phyloP scores from a whole-genome alignment of 768 basidiomycete genomes.

The Rhizopogon salebrosus region DNA sequence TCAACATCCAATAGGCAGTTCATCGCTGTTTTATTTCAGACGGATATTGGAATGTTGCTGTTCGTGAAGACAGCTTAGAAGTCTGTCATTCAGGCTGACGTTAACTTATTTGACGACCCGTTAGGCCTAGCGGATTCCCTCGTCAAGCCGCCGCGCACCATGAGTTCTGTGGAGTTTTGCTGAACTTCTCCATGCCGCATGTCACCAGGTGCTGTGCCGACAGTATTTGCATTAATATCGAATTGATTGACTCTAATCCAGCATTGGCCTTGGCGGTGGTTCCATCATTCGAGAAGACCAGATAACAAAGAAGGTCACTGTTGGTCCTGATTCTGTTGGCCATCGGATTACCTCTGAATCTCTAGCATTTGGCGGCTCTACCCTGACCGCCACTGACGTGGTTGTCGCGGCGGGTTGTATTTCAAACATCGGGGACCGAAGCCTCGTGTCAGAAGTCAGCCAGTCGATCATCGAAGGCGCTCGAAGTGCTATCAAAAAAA shows the following conservation, averaged over 20 bases:
- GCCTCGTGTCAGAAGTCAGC: slow-evolving; percentile 18
- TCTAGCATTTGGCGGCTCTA: slow-evolving; percentile 49
- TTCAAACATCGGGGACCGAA: slow-evolving; percentile 23
- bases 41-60: slow-evolving; percentile 58
- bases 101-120: slow-evolving; percentile 11
- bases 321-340: slow-evolving; percentile 66
- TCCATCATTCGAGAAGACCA: slow-evolving; percentile 40
- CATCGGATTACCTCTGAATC: slow-evolving; percentile 46
- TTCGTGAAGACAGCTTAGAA: slow-evolving; percentile 11
- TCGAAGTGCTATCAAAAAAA: slow-evolving; percentile 34
- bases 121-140: slow-evolving; percentile 50
- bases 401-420: slow-evolving; percentile 36
- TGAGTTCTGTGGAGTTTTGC: slow-evolving; percentile 54
- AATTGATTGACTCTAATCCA: slow-evolving; percentile 15
- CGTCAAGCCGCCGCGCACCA: slow-evolving; percentile 58
- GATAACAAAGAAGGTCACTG: slow-evolving; percentile 33
- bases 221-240: neutral
- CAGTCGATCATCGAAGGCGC: slow-evolving; percentile 28
- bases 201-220: slow-evolving; percentile 30
- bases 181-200: slow-evolving; percentile 60
- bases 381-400: slow-evolving; percentile 59
- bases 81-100: neutral
- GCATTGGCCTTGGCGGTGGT: slow-evolving; percentile 62
- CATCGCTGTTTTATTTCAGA: slow-evolving; percentile 19
- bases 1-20: slow-evolving; percentile 1